A percentile compares a stretch with the other conserved stretches of the same genome.
Conservation (phyloP, 192 early-diverging fungal species). For the Coemansia asiatica region DNA sequence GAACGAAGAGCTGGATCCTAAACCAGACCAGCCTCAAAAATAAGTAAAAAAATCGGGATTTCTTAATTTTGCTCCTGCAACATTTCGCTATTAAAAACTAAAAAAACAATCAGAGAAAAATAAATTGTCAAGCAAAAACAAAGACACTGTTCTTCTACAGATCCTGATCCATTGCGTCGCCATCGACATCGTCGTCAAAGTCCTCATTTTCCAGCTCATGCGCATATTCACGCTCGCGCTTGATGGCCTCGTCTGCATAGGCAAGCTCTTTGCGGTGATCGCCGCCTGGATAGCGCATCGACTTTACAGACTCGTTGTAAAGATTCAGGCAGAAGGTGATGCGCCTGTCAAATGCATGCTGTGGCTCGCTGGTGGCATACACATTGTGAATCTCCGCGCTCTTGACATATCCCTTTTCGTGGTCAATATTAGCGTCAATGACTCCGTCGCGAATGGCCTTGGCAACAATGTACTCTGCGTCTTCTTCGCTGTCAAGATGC, state of each 20-base stretch:
- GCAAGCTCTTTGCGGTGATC: conserved; percentile 84
- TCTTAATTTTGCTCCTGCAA: too few relatives aligned
- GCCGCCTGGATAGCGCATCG: conserved; percentile 93
- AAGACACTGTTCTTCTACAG: neutral
- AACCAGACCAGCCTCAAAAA: conserved; percentile 7
- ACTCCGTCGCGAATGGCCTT: conserved; percentile 99
- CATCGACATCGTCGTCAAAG: conserved; percentile 78
- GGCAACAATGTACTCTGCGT: conserved; percentile 98
- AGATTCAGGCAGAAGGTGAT: conserved; percentile 94
- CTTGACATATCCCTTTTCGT: conserved; percentile 90
- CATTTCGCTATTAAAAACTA: too few relatives aligned
- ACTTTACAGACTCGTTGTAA: conserved; percentile 97
- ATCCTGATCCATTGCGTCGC: conserved; percentile 53
- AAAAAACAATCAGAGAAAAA: neutral
- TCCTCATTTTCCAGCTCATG: conserved; percentile 89
- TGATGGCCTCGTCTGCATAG: conserved; percentile 75
- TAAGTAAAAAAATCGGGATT: neutral
- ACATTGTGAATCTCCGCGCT: conserved; percentile 93
- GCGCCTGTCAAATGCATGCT: conserved; percentile 90
- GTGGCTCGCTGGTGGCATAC: conserved; percentile 96
- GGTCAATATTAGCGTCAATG: conserved; percentile 96
- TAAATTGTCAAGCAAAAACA: neutral
- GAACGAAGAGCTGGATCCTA: conserved; percentile 27
- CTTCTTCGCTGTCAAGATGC: conserved; percentile 96
- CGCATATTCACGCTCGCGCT: conserved; percentile 88